Evolutionary conservation across 2,329 filamentous ascomycete genomes (phyloP), one percentile per base, ranked within the genome.

Genomic region (Nectriaceae sp.): DNA sequence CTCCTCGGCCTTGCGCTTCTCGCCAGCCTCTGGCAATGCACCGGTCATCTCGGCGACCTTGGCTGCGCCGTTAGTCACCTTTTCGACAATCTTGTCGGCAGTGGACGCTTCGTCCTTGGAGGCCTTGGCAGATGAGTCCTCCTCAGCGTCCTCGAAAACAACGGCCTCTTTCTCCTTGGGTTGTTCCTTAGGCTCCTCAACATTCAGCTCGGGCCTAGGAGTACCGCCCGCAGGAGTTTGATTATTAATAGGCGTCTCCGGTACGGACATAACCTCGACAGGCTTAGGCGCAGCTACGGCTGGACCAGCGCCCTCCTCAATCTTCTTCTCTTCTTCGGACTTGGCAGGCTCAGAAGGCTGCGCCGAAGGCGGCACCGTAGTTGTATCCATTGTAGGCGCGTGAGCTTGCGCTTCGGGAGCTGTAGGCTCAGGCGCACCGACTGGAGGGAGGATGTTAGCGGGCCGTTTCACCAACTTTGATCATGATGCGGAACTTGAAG

Each of bases 1-100:
- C 5, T 68, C 64, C 1, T 66, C 65, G 11, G 73, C 67, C 60
- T 76, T 77, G 57, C 74, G 69, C 60, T 73, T 73, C 40, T 66
- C 65, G 26, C 64, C 63, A 13, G 54, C 33, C 11, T 54, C 50
- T 4, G 50, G 47, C 33, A 50, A 44, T 20, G 50, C 56, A 21
- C 50, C 57, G 5, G 50, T 46, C 44, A 51, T 49, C 24, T 60
- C 57, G 4, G 49, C 44, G 11, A 47, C 57, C 16, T 63, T 54
- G 47, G 22, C 40, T 4, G 47, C 29, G 43, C 55, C 61, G 47
- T 61, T 64, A 43, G 53, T 40, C 13, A 42, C 52, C 11, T 45
- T 38, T 21, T 57, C 50, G 4, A 36, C 46, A 22, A 47, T 26
- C 31, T 47, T 44, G 26, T 50, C 51, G 26, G 51, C 50, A 6